A percentile compares a stretch with the other conserved stretches of the same genome.
Conservation (phyloP, 73 alveolate species). For the Loxodes magnus region DNA sequence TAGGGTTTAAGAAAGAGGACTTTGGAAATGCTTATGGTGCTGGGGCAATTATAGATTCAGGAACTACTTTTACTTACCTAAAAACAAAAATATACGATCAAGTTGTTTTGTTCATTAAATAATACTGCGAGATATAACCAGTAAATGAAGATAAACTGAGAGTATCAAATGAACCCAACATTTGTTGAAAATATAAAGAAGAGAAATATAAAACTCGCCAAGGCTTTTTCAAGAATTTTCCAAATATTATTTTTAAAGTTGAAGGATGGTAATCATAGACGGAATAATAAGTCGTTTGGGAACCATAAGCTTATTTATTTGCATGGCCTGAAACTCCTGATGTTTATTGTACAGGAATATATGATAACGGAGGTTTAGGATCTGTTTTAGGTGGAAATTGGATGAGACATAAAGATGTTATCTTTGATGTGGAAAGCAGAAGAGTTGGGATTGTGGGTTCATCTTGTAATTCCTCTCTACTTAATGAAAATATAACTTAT, state of each 20-base stretch:
- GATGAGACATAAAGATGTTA: conserved; percentile 4
- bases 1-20: conserved; percentile 3
- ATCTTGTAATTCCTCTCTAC: conserved; percentile 2
- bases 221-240: conserved; percentile 1
- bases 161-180: not conserved
- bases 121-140: not conserved
- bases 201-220: not conserved
- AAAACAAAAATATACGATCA: not conserved
- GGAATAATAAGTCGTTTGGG: conserved; percentile 5
- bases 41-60: conserved; percentile 51
- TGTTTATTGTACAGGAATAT: conserved; percentile 1
- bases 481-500: too few species aligned
- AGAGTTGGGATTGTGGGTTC: conserved; percentile 7
- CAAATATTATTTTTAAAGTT: not conserved
- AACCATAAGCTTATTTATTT: conserved; percentile 5
- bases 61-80: conserved; percentile 67
- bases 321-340: conserved; percentile 13
- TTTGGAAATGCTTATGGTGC: not conserved
- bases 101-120: not conserved
- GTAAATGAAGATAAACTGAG: not conserved
- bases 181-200: not conserved
- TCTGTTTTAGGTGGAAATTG: conserved; percentile 9
- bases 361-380: not conserved
- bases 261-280: too few species aligned
- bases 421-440: not conserved